Evolutionary conservation across 176 grass and related monocot species (phyloP), one percentile per base, ranked within the genome.

Genomic region (Juncus effusus): DNA sequence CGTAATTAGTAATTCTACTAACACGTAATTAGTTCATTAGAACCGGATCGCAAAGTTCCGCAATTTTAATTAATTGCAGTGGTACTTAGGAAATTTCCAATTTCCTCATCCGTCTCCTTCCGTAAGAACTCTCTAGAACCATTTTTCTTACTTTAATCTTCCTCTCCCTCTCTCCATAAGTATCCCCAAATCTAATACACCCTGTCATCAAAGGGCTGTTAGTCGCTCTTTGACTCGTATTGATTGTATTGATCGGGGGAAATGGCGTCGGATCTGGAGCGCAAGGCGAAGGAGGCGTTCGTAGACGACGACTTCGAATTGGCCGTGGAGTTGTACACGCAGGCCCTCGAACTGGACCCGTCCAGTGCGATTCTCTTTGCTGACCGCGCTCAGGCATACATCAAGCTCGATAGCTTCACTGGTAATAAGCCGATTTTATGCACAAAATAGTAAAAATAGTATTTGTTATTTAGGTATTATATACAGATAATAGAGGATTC

Each of bases 181-280:
- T 61, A 61, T 7, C 54, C 49, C 40, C 4, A 42, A 50, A 10
- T 35, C 19, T 28, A 28, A 4, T 35, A 36, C 6, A 19, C 5
- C 50, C 65, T 19, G 7, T 54, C 11, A 56, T 40, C 7, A 42
- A 13, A 14, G 8, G 4, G 4, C 10, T 72, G 59, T 44, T 42
- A 37, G 10, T n/a, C 7, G 2, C 13, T 74, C 19, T 40, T 13
- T 56, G 19, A 57, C 36, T 72, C 52, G 3, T 45, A 35, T 19
- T 37, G 44, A 47, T 13, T 38, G 15, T 6, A 16, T 71, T 35
- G 13, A 12, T 11, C 10, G 54, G 35, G 3, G 13, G 72, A 59
- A 73, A 56, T 79, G 81, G 19, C 81, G 64, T 54, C 47, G 9
- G 83, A 85, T 76, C 73, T 85, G 78, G 83, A 73, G 83, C 40